Conservation (phyloP, 805 yeast species). For the Pichia sporocuriosa region DNA sequence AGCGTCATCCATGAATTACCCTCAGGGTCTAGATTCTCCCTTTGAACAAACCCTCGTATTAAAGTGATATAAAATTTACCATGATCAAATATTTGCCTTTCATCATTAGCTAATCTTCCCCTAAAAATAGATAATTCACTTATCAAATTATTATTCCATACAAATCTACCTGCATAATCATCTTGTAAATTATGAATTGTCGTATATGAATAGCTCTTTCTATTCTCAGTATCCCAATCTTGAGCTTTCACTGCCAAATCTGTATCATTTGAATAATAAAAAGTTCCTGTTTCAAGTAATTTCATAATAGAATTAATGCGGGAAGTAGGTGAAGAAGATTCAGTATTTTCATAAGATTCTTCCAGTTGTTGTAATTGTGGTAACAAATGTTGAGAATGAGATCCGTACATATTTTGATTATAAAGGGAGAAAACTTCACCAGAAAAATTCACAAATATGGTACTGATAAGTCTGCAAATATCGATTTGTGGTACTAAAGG, state of each 20-base stretch:
- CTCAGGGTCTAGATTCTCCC: constrained; percentile 29
- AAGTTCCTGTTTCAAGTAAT: constrained; percentile 40
- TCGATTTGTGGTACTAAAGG: constrained; percentile 45
- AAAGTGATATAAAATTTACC: constrained; percentile 43
- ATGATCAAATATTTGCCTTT: constrained; percentile 36
- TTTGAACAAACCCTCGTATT: constrained; percentile 43
- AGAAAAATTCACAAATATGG: constrained; percentile 59
- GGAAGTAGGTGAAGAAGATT: constrained; percentile 16
- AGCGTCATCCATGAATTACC: constrained; percentile 31
- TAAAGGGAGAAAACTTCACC: constrained; percentile 31
- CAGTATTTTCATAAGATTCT: constrained; percentile 7
- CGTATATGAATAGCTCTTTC: constrained; percentile 2
- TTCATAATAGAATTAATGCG: constrained; percentile 29
- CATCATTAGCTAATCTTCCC: constrained; percentile 34
- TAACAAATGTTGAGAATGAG: neutral
- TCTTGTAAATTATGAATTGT: constrained; percentile 22
- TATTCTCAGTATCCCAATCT: constrained; percentile 32
- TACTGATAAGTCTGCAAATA: constrained; percentile 48
- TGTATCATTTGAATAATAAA: constrained; percentile 41
- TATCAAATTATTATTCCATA: constrained; percentile 47
- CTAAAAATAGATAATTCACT: constrained; percentile 41
- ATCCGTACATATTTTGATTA: neutral
- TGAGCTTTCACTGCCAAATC: constrained; percentile 41
- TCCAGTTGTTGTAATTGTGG: constrained; percentile 5
- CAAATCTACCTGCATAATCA: constrained; percentile 39